These are phyloP conservation scores for Claviceps capensis DNA, from an alignment of 2,329 filamentous ascomycete genomes.

Conservation along the genomic window DNA sequence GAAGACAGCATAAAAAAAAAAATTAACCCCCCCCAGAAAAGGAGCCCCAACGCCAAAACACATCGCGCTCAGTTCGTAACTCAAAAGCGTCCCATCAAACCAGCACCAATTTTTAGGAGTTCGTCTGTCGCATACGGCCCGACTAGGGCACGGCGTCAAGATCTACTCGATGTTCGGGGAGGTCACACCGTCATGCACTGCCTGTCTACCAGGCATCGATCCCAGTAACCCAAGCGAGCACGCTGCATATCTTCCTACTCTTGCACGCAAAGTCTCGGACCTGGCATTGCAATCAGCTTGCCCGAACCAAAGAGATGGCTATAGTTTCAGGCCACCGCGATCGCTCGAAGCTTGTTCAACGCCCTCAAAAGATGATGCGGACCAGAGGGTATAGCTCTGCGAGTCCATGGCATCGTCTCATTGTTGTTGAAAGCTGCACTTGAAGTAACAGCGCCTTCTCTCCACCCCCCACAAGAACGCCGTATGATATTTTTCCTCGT, in stretches of 20 bases:
- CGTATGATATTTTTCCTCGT: neutral
- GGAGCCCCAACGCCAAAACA: neutral
- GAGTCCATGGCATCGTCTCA: neutral
- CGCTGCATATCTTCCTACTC: neutral
- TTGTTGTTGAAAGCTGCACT: neutral
- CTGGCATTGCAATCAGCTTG: neutral
- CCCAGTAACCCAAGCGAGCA: neutral
- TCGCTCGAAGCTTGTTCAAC: neutral
- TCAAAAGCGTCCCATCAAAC: neutral
- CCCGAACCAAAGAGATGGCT: neutral
- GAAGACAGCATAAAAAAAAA: neutral
- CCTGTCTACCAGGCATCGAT: neutral
- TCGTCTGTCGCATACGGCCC: neutral
- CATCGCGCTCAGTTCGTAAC: neutral
- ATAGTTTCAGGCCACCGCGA: neutral
- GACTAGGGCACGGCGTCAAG: neutral
- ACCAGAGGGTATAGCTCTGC: neutral
- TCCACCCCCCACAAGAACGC: neutral
- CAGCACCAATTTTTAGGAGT: neutral
- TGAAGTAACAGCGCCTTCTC: neutral
- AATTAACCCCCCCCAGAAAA: too few relatives aligned
- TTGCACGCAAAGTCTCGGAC: neutral
- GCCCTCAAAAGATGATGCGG: neutral
- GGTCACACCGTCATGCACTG: neutral
- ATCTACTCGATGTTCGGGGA: neutral